Evolutionary conservation across 2,329 filamentous ascomycete genomes (phyloP).

Genomic region (Reticulascus tulasneorum): DNA sequence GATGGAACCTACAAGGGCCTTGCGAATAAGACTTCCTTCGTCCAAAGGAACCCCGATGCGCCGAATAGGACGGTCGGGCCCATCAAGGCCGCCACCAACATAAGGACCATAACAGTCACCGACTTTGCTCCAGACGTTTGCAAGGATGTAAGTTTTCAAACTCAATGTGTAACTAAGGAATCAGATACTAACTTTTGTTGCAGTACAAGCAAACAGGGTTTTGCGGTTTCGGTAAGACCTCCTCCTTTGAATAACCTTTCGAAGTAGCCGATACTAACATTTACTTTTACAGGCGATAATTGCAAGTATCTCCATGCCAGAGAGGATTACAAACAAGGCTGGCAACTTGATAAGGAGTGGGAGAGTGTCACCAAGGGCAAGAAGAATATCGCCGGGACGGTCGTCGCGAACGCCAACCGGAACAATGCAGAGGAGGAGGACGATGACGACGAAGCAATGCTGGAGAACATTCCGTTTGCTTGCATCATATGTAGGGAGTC

Average conservation of each 20-base stretch:
- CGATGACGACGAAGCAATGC: slow-evolving; percentile 56
- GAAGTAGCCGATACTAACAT: slow-evolving; percentile 26
- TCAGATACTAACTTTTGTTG: not conserved
- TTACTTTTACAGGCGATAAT: slow-evolving; percentile 51
- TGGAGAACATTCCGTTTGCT: slow-evolving; percentile 83
- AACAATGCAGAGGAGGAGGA: slow-evolving; percentile 33
- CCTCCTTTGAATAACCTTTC: too few relatives aligned
- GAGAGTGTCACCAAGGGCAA: slow-evolving; percentile 75
- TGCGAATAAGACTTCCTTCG: slow-evolving; percentile 68
- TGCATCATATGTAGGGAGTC: slow-evolving; percentile 80
- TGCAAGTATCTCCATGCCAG: slow-evolving; percentile 79
- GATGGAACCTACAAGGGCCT: slow-evolving; percentile 76
- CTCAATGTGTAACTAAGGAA: not conserved
- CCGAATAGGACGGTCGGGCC: slow-evolving; percentile 71
- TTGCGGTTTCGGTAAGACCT: slow-evolving; percentile 48
- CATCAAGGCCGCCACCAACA: slow-evolving; percentile 81
- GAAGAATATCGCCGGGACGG: slow-evolving; percentile 57
- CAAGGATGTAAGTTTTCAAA: slow-evolving; percentile 58
- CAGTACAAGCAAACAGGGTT: slow-evolving; percentile 48
- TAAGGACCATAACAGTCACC: slow-evolving; percentile 83
- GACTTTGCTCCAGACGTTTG: slow-evolving; percentile 93
- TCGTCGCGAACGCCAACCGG: slow-evolving; percentile 57
- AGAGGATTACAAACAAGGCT: slow-evolving; percentile 83
- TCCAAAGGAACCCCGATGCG: slow-evolving; percentile 76
- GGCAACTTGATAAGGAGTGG: slow-evolving; percentile 95